Evolutionary conservation across 2,329 filamentous ascomycete genomes (phyloP).

Genomic region (Venturia asperata): DNA sequence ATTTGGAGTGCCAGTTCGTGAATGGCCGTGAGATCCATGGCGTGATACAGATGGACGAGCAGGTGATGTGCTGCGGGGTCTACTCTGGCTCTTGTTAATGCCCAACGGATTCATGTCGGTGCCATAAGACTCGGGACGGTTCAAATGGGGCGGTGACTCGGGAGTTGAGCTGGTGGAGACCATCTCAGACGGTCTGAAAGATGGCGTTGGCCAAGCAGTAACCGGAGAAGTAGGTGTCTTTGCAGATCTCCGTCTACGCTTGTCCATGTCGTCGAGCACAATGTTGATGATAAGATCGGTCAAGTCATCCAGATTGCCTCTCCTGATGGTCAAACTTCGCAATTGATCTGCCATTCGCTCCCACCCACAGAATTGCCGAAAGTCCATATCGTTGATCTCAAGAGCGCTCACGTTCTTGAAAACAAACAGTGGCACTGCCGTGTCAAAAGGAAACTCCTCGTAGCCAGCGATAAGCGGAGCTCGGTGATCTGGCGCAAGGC

Average conservation of each 20-base stretch:
- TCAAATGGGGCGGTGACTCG: constrained; percentile 51
- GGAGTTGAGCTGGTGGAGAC: constrained; percentile 61
- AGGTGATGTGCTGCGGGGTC: constrained; percentile 74
- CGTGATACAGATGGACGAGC: constrained; percentile 68
- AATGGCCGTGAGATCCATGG: constrained; percentile 58
- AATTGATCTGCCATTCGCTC: constrained; percentile 88
- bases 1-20: constrained; percentile 61
- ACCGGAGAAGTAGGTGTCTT: constrained; percentile 78
- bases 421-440: constrained; percentile 87
- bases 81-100: constrained; percentile 36
- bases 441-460: constrained; percentile 97
- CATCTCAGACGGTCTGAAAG: constrained; percentile 57
- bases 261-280: constrained; percentile 93
- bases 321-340: constrained; percentile 79
- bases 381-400: constrained; percentile 92
- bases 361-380: constrained; percentile 96
- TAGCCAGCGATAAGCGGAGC: constrained; percentile 85
- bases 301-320: constrained; percentile 81
- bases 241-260: constrained; percentile 76
- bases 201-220: constrained; percentile 57
- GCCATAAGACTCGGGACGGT: constrained; percentile 42
- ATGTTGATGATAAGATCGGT: constrained; percentile 87
- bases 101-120: constrained; percentile 43
- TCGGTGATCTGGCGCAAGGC: constrained; percentile 85
- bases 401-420: constrained; percentile 96